phyloP scores from a whole-genome alignment of 768 basidiomycete genomes.

The Candolleomyces aberdarensis region DNA sequence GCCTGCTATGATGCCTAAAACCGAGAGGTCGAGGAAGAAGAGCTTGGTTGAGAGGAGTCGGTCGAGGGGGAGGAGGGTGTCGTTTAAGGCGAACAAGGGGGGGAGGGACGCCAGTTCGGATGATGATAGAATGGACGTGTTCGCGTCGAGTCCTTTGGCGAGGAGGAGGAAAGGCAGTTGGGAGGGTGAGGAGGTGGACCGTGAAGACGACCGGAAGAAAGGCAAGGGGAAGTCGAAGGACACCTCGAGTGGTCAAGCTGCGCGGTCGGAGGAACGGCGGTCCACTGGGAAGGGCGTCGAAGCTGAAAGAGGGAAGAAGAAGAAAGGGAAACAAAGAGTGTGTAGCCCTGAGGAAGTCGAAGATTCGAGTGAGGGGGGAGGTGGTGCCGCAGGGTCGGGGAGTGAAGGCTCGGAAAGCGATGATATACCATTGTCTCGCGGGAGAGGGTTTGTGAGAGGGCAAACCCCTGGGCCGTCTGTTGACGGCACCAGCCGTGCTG shows the following conservation, averaged over 20 bases:
- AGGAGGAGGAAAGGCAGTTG: neutral
- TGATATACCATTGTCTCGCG: neutral
- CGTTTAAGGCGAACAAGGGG: constrained; percentile 35
- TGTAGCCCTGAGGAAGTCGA: neutral
- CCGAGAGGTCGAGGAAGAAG: constrained; percentile 25
- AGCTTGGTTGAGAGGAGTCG: constrained; percentile 46
- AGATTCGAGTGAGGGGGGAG: neutral
- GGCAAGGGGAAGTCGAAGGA: constrained; percentile 10
- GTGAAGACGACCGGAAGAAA: constrained; percentile 11
- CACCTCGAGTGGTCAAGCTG: neutral
- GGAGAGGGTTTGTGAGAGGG: constrained; percentile 18
- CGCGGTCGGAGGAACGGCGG: no score
- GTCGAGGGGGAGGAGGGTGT: constrained; percentile 54
- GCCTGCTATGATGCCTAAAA: constrained; percentile 14
- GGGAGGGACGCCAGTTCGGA: neutral
- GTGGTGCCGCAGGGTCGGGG: neutral
- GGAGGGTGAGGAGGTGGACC: neutral
- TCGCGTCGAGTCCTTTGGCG: constrained; percentile 10
- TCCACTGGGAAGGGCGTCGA: no score
- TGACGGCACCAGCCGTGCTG: neutral
- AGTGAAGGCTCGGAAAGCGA: neutral
- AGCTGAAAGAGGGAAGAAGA: neutral
- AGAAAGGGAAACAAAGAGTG: constrained; percentile 4
- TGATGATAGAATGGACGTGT: constrained; percentile 11
- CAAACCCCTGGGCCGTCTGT: constrained; percentile 29